phyloP scores from a whole-genome alignment of 495 filamentous ascomycete genomes.

The Penicillium pulvis region DNA sequence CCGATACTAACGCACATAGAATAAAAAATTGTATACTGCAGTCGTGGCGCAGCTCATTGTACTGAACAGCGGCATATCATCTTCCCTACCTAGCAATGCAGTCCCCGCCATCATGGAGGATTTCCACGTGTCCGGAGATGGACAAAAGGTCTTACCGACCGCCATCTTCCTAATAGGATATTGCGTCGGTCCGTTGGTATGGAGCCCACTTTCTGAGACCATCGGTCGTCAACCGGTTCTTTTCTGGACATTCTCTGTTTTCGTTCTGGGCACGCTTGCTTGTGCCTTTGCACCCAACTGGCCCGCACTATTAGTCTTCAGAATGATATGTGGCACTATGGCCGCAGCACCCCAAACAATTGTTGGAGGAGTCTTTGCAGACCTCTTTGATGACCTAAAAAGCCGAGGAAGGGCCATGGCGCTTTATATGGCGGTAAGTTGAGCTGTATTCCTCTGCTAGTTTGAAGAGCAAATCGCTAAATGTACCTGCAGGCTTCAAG shows the following conservation, averaged over 20 bases:
- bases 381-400: conserved; percentile 62
- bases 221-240: conserved; percentile 68
- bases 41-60: conserved; percentile 60
- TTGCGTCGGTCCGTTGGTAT: conserved; percentile 63
- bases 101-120: conserved; percentile 52
- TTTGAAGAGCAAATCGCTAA: conserved; percentile 6
- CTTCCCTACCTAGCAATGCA: conserved; percentile 67
- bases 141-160: conserved; percentile 66
- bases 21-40: conserved; percentile 60
- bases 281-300: conserved; percentile 71
- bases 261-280: conserved; percentile 67
- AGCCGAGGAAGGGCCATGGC: conserved; percentile 70
- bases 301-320: conserved; percentile 66
- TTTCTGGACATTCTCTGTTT: conserved; percentile 60
- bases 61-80: conserved; percentile 72
- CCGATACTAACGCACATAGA: conserved; percentile 27
- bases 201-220: conserved; percentile 71
- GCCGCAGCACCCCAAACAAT: conserved; percentile 70
- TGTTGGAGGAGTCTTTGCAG: conserved; percentile 73
- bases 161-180: conserved; percentile 76
- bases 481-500: conserved; percentile 53
- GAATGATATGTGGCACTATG: conserved; percentile 63
- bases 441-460: neutral
- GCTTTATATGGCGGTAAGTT: conserved; percentile 67
- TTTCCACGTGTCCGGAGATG: conserved; percentile 36